A percentile compares a stretch with the other conserved stretches of the same genome.
phyloP scores from a whole-genome alignment of 2,329 filamentous ascomycete genomes.

The Periconia sp. region DNA sequence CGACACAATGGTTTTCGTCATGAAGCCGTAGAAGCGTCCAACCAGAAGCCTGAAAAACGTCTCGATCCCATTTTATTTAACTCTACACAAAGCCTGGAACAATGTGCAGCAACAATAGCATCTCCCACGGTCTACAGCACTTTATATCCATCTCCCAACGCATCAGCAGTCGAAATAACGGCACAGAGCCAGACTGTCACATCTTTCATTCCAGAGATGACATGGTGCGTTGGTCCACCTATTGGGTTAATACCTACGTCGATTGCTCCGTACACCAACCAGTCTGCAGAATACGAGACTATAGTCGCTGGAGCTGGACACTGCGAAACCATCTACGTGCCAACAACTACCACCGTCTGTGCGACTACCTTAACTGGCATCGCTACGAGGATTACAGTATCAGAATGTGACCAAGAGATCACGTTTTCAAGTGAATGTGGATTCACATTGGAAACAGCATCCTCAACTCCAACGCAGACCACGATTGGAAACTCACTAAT shows the following conservation, averaged over 20 bases:
- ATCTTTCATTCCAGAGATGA: slow-evolving; percentile 46
- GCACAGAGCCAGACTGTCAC: slow-evolving; percentile 48
- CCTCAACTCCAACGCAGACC: slow-evolving; percentile 18
- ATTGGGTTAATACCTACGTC: slow-evolving; percentile 36
- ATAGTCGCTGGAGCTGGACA: slow-evolving; percentile 25
- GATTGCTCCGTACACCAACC: slow-evolving; percentile 42
- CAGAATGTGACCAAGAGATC: slow-evolving; percentile 47
- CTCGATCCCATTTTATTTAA: slow-evolving; percentile 8
- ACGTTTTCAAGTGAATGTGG: slow-evolving; percentile 51
- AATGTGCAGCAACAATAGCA: slow-evolving; percentile 13
- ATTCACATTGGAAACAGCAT: slow-evolving; percentile 44
- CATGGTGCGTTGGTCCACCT: slow-evolving; percentile 45
- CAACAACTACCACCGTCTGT: slow-evolving; percentile 47
- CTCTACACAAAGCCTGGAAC: slow-evolving; percentile 11
- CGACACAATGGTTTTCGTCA: slow-evolving; percentile 14
- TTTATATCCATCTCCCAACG: slow-evolving; percentile 47
- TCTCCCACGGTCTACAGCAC: slow-evolving; percentile 34
- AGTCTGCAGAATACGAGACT: slow-evolving; percentile 33
- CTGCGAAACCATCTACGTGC: slow-evolving; percentile 46
- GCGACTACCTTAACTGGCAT: slow-evolving; percentile 47
- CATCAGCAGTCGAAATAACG: slow-evolving; percentile 44
- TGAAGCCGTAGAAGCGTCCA: slow-evolving; percentile 17
- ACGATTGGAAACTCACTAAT: slow-evolving; percentile 24
- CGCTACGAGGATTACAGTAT: slow-evolving; percentile 44
- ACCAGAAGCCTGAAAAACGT: slow-evolving; percentile 3